Evolutionary conservation across 108 stramenopile species (phyloP).

Genomic region (Ochromonas danica): DNA sequence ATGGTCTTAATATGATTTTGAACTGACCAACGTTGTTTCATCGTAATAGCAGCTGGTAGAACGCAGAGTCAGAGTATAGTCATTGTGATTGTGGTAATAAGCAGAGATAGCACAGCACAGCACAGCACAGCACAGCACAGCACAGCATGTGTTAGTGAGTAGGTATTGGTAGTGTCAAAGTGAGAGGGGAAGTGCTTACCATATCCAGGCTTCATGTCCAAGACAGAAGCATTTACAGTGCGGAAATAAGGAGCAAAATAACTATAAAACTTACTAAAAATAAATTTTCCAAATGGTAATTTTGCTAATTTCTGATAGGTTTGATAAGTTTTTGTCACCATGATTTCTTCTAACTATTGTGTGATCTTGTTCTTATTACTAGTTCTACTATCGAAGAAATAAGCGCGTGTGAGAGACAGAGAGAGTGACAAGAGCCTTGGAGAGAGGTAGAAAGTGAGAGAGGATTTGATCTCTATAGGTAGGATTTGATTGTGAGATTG

Average conservation of each 20-base stretch:
- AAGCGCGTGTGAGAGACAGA: too few species aligned
- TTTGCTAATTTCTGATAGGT: neutral
- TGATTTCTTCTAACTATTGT: too few species aligned
- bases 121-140: neutral
- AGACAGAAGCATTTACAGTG: neutral
- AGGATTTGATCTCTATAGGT: too few species aligned
- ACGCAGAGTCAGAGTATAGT: neutral
- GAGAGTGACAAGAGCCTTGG: too few species aligned
- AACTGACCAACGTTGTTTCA: slow-evolving; percentile 18
- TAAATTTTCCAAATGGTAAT: slow-evolving; percentile 3
- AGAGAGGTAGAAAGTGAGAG: too few species aligned
- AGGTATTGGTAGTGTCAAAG: neutral
- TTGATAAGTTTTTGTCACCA: too few species aligned
- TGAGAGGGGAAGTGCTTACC: neutral
- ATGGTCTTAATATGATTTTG: slow-evolving; percentile 25
- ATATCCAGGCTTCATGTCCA: slow-evolving; percentile 4
- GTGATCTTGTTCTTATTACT: too few species aligned
- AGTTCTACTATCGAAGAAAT: too few species aligned
- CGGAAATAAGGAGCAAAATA: slow-evolving; percentile 8
- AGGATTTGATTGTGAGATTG: too few species aligned
- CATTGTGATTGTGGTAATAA: neutral
- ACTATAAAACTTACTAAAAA: neutral
- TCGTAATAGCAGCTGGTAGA: neutral
- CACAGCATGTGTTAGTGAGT: neutral
- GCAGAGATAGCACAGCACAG: neutral